A percentile compares a stretch with the other conserved stretches of the same genome.
Evolutionary conservation across 306 rosid genomes (phyloP).

Genomic region (Vicia faba): DNA sequence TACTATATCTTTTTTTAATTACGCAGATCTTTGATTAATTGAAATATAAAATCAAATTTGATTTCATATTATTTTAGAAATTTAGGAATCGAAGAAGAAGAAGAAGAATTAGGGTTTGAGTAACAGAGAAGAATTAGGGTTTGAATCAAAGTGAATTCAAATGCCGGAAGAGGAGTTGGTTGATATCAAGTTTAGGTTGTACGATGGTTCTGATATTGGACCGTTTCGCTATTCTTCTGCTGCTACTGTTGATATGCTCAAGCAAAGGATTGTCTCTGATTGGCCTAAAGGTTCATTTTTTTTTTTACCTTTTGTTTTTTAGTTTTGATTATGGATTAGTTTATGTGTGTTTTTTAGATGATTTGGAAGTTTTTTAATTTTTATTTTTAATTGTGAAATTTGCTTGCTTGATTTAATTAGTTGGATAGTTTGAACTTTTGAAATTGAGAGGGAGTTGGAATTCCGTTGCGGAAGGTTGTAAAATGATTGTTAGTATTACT

Average conservation of each 20-base stretch:
- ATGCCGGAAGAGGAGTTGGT: constrained; percentile 92
- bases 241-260: constrained; percentile 82
- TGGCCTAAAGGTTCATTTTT: constrained; percentile 80
- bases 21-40: constrained; percentile 31
- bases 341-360: background rate
- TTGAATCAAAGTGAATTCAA: constrained; percentile 37
- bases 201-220: constrained; percentile 85
- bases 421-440: background rate
- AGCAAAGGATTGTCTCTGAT: constrained; percentile 87
- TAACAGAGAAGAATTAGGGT: constrained; percentile 29
- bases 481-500: background rate
- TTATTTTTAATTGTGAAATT: background rate
- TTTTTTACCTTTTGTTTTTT: background rate
- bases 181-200: constrained; percentile 79
- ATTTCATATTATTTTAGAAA: constrained; percentile 37
- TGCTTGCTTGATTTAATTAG: constrained; percentile 20
- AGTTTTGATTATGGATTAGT: constrained; percentile 26
- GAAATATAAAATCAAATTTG: constrained; percentile 13
- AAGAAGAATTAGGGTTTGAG: background rate
- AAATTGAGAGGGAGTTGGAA: background rate
- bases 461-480: background rate
- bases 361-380: background rate
- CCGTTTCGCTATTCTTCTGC: constrained; percentile 84
- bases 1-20: background rate
- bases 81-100: constrained; percentile 29